These are phyloP conservation scores for Lepidium africanum DNA, from an alignment of 345 rosid genomes.

Conservation along the genomic window DNA sequence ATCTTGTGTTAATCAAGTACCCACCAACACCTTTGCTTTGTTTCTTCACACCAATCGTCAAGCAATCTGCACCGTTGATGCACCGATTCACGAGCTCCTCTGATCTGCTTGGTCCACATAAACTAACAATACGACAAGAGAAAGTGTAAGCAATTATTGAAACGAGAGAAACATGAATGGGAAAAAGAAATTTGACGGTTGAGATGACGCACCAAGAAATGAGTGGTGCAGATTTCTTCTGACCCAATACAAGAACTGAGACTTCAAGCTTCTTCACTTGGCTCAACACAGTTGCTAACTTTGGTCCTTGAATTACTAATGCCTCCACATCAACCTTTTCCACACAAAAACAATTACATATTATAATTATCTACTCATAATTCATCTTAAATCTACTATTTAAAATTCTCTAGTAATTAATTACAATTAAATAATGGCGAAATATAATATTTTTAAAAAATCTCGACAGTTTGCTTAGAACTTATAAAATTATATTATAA, in stretches of 20 bases:
- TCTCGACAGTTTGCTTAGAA: slow-evolving; percentile 5
- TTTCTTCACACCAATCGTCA: slow-evolving; percentile 85
- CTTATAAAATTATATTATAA: neutral
- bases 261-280: slow-evolving; percentile 95
- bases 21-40: slow-evolving; percentile 83
- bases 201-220: slow-evolving; percentile 48
- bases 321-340: slow-evolving; percentile 87
- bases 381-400: neutral
- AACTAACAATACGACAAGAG: slow-evolving; percentile 31
- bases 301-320: slow-evolving; percentile 87
- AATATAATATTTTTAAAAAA: neutral
- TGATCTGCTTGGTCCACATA: slow-evolving; percentile 60
- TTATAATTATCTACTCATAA: neutral
- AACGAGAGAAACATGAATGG: slow-evolving; percentile 11
- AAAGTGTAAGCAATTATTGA: slow-evolving; percentile 3
- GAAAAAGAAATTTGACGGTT: slow-evolving; percentile 22
- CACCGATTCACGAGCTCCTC: slow-evolving; percentile 80
- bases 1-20: slow-evolving; percentile 79
- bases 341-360: neutral
- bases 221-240: slow-evolving; percentile 57
- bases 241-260: slow-evolving; percentile 81
- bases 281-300: slow-evolving; percentile 65
- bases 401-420: neutral
- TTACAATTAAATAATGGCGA: neutral
- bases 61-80: slow-evolving; percentile 69